Evolutionary conservation across 495 filamentous ascomycete genomes (phyloP).

Genomic region (Staphylotrichum longicolle): DNA sequence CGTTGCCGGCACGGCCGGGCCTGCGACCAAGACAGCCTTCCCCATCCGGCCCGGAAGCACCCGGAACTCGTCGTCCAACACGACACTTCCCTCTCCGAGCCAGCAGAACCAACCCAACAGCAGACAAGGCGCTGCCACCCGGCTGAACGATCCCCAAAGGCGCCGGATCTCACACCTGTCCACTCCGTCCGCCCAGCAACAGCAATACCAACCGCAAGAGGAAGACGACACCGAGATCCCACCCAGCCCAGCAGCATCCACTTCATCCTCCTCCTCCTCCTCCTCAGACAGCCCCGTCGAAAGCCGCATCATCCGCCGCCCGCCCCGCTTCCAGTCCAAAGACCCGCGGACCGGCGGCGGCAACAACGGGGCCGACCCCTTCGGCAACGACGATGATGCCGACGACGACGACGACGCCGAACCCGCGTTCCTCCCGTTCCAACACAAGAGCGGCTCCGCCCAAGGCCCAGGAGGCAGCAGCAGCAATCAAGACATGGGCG

Average conservation of each 20-base stretch:
- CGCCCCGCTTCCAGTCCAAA: conserved; percentile 51
- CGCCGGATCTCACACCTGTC: conserved; percentile 37
- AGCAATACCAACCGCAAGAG: conserved; percentile 3
- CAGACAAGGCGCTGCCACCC: conserved; percentile 12
- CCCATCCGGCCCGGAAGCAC: conserved; percentile 42
- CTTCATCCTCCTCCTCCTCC: conserved; percentile 32
- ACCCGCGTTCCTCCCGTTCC: conserved; percentile 74
- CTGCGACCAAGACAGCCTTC: conserved; percentile 35
- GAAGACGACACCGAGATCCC: conserved; percentile 30
- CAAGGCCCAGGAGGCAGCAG: neutral
- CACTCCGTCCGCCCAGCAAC: conserved; percentile 24
- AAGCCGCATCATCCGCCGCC: conserved; percentile 55
- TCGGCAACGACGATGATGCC: conserved; percentile 13
- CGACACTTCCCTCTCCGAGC: conserved; percentile 46
- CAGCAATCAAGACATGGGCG: conserved; percentile 53
- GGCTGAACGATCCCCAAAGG: conserved; percentile 26
- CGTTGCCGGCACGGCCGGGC: conserved; percentile 33
- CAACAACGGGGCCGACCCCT: neutral
- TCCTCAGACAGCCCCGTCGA: conserved; percentile 51
- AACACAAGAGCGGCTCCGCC: conserved; percentile 14
- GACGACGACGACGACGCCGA: conserved; percentile 58
- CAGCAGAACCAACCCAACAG: conserved; percentile 34
- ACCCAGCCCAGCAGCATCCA: conserved; percentile 39
- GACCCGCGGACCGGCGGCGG: conserved; percentile 22
- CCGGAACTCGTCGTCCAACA: conserved; percentile 60